phyloP scores from a whole-genome alignment of 371 early-diverging fungal genomes.

The Mortierella polycephala region DNA sequence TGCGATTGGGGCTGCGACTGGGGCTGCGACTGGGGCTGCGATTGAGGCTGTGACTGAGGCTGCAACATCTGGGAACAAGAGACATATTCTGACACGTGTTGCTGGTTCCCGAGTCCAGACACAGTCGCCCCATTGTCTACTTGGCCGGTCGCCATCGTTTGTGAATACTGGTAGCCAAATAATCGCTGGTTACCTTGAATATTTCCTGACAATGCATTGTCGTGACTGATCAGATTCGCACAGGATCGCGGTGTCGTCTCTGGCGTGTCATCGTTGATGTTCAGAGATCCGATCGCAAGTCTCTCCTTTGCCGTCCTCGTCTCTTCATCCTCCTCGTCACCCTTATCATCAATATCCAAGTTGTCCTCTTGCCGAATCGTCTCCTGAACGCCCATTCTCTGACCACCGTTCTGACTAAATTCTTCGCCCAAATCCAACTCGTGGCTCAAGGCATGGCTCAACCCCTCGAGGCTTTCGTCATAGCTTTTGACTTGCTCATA shows the following conservation, averaged over 20 bases:
- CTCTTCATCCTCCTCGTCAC: conserved; percentile 45
- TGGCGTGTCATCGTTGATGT: conserved; percentile 47
- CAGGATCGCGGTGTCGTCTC: conserved; percentile 17
- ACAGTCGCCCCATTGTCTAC: not conserved
- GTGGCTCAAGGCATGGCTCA: conserved; percentile 32
- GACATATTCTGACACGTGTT: conserved; percentile 1
- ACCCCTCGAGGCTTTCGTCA: conserved; percentile 24
- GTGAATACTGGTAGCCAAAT: conserved; percentile 9
- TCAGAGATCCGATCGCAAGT: conserved; percentile 41
- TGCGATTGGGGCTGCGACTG: conserved; percentile 13
- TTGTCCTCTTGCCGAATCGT: not conserved
- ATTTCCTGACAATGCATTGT: conserved; percentile 5
- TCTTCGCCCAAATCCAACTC: conserved; percentile 22
- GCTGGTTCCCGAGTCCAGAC: conserved; percentile 14
- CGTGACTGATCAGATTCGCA: conserved; percentile 5
- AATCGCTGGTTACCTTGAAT: not conserved
- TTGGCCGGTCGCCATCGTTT: not conserved
- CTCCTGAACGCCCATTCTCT: conserved; percentile 14
- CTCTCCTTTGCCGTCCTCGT: conserved; percentile 34
- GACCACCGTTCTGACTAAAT: conserved; percentile 5
- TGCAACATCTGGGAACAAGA: conserved; percentile 17
- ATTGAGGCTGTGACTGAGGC: conserved; percentile 20
- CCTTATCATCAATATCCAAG: conserved; percentile 20
- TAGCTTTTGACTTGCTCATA: conserved; percentile 18
- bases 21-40: conserved; percentile 4